Evolutionary conservation across 176 grass and related monocot genomes (phyloP).

Genomic region (Juncus inflexus): DNA sequence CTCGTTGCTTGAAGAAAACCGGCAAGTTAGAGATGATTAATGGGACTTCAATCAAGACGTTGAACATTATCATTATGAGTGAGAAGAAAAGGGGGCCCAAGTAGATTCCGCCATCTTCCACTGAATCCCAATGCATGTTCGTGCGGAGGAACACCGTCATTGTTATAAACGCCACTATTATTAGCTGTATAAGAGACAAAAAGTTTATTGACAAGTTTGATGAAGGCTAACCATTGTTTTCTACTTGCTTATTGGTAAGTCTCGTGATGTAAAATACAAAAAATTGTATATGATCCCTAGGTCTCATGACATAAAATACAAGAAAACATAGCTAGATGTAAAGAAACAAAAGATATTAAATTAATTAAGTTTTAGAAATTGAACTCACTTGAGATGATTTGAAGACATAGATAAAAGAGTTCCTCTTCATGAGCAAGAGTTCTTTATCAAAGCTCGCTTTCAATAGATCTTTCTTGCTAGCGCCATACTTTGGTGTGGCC

Average conservation of each 20-base stretch:
- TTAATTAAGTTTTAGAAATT: too few species aligned
- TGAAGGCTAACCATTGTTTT: too few species aligned
- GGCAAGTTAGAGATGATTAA: constrained; percentile 78
- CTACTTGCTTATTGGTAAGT: too few species aligned
- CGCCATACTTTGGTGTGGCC: constrained; percentile 65
- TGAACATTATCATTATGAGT: constrained; percentile 69
- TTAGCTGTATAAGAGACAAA: constrained; percentile 37
- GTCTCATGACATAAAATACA: too few species aligned
- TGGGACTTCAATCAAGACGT: constrained; percentile 66
- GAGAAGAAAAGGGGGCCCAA: constrained; percentile 71
- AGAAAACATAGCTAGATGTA: constrained; percentile 16
- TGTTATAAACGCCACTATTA: constrained; percentile 57
- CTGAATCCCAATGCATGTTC: constrained; percentile 37
- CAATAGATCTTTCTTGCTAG: constrained; percentile 58
- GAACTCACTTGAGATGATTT: constrained; percentile 62
- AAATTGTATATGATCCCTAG: too few species aligned
- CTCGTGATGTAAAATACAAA: too few species aligned
- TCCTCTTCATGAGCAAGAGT: constrained; percentile 88
- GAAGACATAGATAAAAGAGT: constrained; percentile 92
- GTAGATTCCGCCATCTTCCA: constrained; percentile 42
- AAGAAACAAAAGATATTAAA: too few species aligned
- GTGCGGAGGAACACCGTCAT: constrained; percentile 90
- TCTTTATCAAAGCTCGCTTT: constrained; percentile 74
- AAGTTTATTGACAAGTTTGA: too few species aligned
- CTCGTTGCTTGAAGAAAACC: constrained; percentile 84